Evolutionary conservation across 306 rosid genomes (phyloP).

Genomic region (Comarum palustre): DNA sequence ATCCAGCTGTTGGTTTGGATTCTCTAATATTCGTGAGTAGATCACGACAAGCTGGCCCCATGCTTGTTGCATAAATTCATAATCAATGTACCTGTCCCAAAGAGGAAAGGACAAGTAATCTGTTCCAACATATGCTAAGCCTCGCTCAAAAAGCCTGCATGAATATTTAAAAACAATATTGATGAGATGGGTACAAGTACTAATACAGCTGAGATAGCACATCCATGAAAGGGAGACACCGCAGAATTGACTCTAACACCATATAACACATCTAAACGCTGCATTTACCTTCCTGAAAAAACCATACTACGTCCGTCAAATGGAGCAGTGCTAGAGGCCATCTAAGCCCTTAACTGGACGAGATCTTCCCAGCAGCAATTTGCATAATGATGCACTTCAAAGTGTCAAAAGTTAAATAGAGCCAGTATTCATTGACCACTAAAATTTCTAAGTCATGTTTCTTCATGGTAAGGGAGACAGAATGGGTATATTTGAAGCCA

Average conservation of each 20-base stretch:
- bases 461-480: constrained; percentile 38
- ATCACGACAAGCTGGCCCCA: constrained; percentile 89
- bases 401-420: constrained; percentile 72
- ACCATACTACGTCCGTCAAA: constrained; percentile 92
- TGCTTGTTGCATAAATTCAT: constrained; percentile 94
- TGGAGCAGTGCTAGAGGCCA: constrained; percentile 98
- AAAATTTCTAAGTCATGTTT: constrained; percentile 45
- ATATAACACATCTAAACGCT: constrained; percentile 93
- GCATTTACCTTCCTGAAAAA: constrained; percentile 98
- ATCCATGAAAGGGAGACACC: constrained; percentile 60
- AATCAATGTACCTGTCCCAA: constrained; percentile 97
- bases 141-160: constrained; percentile 98
- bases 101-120: constrained; percentile 92
- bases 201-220: constrained; percentile 40
- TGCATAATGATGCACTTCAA: constrained; percentile 91
- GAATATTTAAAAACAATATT: constrained; percentile 17
- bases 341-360: constrained; percentile 94
- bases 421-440: constrained; percentile 60
- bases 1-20: constrained; percentile 94
- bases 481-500: constrained; percentile 19
- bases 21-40: constrained; percentile 83
- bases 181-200: constrained; percentile 38
- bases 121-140: constrained; percentile 90
- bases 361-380: constrained; percentile 99
- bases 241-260: constrained; percentile 92